Base-by-base conservation (phyloP, 192 early-diverging fungal genomes). In the Glomus cerebriforme region DNA sequence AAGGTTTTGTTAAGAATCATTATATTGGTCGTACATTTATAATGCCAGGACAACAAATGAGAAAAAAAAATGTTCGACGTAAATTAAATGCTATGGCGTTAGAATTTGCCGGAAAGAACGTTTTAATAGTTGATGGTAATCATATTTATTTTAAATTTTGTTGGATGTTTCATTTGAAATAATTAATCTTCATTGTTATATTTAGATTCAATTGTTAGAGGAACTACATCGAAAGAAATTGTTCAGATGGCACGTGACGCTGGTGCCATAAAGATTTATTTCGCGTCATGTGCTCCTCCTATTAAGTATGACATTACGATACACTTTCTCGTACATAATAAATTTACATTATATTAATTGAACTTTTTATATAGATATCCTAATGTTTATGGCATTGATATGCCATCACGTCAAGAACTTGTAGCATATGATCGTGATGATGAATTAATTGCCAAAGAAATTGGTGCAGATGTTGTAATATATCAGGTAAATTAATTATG, bases 351-450 rank as follows among this genome's bases (percentile, higher is more conserved):
- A 37, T 71, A n/a, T 72, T 29, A 86, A 24, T 81, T 84, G 4
- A 83, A 6, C 22, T 10, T 32, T 85, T 31, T n/a, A 22, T 67
- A 17, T 62, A 89, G 89, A 34, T 97, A 89, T 88, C 97, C 97
- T 76, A 99, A 99, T 87, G 98, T 99, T 47, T 99, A 99, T 83
- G 98, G 98, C 79, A 99, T 99, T 85, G 97, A 99, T 81, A 99
- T 99, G 97, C 98, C 98, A 29, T 94, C 95, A 29, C 90, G 92
- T 27, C 84, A 87, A 58, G 98, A 99, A 84, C 87, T 99, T 67
- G 93, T 99, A 26, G 98, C 96, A 3, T 87, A 91, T 47, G 87
- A 90, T 58, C 90, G 91, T 60, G 90, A 85, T 49, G 95, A 96
- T 74, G 91, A 92, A n/a, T 87, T 95, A 76, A 92, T 99, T 65